These are phyloP conservation scores for Capsella bursapastoris DNA, from an alignment of 345 rosid species.

Conservation along the genomic window DNA sequence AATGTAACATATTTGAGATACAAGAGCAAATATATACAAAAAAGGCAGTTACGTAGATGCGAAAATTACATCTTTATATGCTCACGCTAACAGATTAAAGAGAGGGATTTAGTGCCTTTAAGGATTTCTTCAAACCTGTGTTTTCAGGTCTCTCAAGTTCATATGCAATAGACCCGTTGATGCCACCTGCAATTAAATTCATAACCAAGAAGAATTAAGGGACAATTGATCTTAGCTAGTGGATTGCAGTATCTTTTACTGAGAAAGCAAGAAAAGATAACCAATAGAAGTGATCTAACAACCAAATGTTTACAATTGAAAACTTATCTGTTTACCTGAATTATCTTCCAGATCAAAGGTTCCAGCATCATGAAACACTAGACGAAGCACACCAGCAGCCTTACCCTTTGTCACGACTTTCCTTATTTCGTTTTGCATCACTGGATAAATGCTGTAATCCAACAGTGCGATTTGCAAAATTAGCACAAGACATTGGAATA, in stretches of 20 bases:
- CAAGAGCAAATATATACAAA: constrained; percentile 6
- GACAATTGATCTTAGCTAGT: background rate
- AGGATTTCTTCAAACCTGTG: constrained; percentile 77
- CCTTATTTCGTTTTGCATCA: constrained; percentile 61
- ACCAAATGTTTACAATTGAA: background rate
- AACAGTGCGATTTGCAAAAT: background rate
- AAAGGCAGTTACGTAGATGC: background rate
- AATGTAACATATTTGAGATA: constrained; percentile 25
- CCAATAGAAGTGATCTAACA: background rate
- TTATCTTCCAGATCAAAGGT: constrained; percentile 64
- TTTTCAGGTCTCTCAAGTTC: constrained; percentile 96
- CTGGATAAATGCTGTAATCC: constrained; percentile 33
- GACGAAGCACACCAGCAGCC: constrained; percentile 96
- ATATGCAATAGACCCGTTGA: constrained; percentile 84
- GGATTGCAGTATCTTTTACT: background rate
- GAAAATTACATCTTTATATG: constrained; percentile 11
- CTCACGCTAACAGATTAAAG: background rate
- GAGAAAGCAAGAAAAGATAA: background rate
- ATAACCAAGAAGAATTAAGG: constrained; percentile 8
- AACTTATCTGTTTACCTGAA: constrained; percentile 48
- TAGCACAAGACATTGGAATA: background rate
- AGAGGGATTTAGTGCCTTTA: constrained; percentile 55
- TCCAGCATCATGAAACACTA: constrained; percentile 98
- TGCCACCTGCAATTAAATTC: constrained; percentile 64
- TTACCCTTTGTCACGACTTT: constrained; percentile 82